Evolutionary conservation across 2,329 filamentous ascomycete species (phyloP), one percentile per base, ranked within the genome.

Genomic region (Xylogone sp.): DNA sequence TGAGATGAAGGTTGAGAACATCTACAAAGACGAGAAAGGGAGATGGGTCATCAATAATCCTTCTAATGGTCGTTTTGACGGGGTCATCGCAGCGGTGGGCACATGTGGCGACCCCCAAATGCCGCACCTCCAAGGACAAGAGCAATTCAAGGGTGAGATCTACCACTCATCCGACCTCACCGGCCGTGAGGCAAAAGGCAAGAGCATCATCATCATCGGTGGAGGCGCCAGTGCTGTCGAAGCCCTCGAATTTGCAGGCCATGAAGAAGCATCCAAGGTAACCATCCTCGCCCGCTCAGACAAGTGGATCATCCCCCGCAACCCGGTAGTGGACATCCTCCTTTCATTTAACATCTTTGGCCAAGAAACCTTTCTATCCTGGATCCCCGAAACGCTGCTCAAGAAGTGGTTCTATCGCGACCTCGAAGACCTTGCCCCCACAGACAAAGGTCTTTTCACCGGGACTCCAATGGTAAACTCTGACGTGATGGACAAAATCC

Each of bases 401-500:
- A 83, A 83, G 54, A 82, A 86, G 56, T 79, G 93, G 72, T 95
- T 95, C 73, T 95, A 95, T 66, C 82, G 89, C 16, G 90, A 94
- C 59, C 77, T 95, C 2, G 72, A 84, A 60, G 83, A 91, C 58
- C 76, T 95, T 4, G 81, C 88, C 0, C 90, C 90, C 0, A 71
- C 79, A 1, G 74, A 79, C 21, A 84, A 86, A 62, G 88, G 88
- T 8, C 71, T 94, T n/a, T 95, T 90, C 67, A 90, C 79, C 22
- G 86, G 88, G 48, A 95, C 90, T 0, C 90, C 90, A 0, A 93
- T 94, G 88, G 88, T 94, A 21, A 95, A 94, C 68, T 87, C 84
- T 16, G 84, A 91, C 44, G 79, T 95, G 1, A 86, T 96, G 69
- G 75, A 87, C 45, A 86, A 87, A 60, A 80, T 95, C 27, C 85